phyloP scores from a whole-genome alignment of 2,329 filamentous ascomycete genomes.

The Neoscytalidium dimidiatum region DNA sequence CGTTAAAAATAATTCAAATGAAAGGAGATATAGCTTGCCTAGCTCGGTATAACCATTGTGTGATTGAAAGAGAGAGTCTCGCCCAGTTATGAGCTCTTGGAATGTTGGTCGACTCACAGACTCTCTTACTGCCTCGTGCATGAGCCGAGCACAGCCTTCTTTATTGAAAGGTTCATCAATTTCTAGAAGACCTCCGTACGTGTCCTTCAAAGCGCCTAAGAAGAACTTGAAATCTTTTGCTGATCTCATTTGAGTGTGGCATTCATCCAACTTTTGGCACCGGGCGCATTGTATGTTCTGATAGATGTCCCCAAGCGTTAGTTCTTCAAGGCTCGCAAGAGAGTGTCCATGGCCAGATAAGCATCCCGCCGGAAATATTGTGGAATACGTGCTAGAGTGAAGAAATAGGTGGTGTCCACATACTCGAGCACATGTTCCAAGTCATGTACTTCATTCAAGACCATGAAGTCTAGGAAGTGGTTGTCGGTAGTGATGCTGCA shows the following conservation, averaged over 20 bases:
- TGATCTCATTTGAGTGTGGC: neutral
- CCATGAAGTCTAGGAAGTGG: neutral
- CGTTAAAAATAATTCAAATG: no score
- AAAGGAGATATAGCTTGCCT: neutral
- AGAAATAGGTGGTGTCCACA: neutral
- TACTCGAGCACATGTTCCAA: neutral
- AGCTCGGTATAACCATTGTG: slow-evolving; percentile 5
- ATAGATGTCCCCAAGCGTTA: neutral
- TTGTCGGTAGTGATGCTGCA: neutral
- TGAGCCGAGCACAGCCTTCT: neutral
- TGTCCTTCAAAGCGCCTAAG: neutral
- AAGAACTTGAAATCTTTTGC: neutral
- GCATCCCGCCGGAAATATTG: neutral
- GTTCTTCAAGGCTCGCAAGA: neutral
- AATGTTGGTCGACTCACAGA: neutral
- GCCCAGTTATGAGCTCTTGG: neutral
- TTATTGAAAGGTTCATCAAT: neutral
- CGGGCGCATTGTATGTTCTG: neutral
- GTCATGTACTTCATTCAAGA: neutral
- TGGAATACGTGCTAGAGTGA: neutral
- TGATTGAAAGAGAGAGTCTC: neutral
- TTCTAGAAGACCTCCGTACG: neutral
- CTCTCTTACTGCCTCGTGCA: neutral
- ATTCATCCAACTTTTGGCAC: neutral
- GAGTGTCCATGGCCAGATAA: neutral